Conservation (phyloP, 805 yeast species). For the Yarrowia deformans region DNA sequence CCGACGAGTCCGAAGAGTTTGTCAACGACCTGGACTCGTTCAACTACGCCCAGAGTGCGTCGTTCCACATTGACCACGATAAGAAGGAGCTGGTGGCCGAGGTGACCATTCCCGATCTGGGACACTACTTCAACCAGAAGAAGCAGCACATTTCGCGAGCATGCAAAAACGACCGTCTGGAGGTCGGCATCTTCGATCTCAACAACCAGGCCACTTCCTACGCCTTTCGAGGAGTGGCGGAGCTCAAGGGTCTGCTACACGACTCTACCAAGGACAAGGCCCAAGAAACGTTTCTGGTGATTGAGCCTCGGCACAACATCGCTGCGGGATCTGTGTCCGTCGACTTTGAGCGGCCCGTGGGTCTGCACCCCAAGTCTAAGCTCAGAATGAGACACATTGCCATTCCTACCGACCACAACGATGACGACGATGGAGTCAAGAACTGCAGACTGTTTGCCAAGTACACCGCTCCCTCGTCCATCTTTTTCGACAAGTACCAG, state of each 20-base stretch:
- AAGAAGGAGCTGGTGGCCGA: conserved; percentile 33
- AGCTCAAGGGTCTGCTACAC: conserved; percentile 31
- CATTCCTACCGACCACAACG: background rate
- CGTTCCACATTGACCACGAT: conserved; percentile 28
- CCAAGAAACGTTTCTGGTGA: conserved; percentile 19
- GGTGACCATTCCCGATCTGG: conserved; percentile 18
- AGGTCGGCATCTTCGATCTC: conserved; percentile 32
- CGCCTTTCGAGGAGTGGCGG: conserved; percentile 2
- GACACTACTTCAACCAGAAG: conserved; percentile 3
- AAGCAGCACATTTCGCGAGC: conserved; percentile 27
- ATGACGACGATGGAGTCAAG: conserved; percentile 8
- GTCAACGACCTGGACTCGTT: conserved; percentile 9
- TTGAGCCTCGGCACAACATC: conserved; percentile 23
- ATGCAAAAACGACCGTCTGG: conserved; percentile 29
- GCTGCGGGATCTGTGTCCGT: conserved; percentile 23
- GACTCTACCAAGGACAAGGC: conserved; percentile 27
- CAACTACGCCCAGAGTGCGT: conserved; percentile 10
- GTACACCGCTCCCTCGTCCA: conserved; percentile 55
- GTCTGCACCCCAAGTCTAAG: conserved; percentile 36
- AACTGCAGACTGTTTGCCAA: conserved; percentile 57
- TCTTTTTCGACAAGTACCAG: conserved; percentile 66
- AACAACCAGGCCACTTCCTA: conserved; percentile 17
- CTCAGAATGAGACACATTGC: conserved; percentile 18
- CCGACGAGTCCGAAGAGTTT: conserved; percentile 24
- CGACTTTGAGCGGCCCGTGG: conserved; percentile 34